These are phyloP conservation scores for Polyporus arcularius DNA, from an alignment of 768 basidiomycete species.

Conservation along the genomic window DNA sequence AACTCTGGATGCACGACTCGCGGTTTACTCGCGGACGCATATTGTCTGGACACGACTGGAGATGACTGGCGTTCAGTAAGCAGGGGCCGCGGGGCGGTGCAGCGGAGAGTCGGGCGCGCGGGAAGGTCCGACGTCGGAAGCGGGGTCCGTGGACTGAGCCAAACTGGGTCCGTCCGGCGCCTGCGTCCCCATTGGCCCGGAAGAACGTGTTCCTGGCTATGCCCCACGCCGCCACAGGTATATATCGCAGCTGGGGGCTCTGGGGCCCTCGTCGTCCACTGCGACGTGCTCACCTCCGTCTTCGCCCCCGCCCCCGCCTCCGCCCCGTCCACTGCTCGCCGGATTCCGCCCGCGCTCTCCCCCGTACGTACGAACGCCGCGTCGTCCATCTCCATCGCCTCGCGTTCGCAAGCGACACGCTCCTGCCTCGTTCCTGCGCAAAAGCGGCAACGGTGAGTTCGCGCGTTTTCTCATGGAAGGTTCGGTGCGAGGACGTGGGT, in stretches of 20 bases:
- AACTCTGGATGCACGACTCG: no score
- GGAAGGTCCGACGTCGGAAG: not conserved
- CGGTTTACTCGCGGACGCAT: not conserved
- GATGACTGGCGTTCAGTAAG: not conserved
- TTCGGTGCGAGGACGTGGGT: not conserved
- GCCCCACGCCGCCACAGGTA: not conserved
- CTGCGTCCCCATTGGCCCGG: not conserved
- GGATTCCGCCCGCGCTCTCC: not conserved
- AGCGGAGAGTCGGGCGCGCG: not conserved
- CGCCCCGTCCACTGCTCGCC: not conserved
- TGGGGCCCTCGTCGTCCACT: not conserved
- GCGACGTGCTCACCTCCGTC: not conserved
- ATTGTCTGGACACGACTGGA: not conserved
- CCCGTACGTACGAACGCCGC: not conserved
- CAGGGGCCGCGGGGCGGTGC: no score
- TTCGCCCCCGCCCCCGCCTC: not conserved
- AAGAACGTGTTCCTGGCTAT: not conserved
- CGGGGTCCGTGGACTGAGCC: not conserved
- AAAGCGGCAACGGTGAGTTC: slow-evolving; percentile 6
- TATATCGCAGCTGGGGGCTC: not conserved
- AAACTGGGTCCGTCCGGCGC: not conserved
- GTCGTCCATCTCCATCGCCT: not conserved
- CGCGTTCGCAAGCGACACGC: slow-evolving; percentile 11
- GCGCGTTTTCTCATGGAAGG: not conserved
- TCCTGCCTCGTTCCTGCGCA: slow-evolving; percentile 6